phyloP scores from a whole-genome alignment of 2,329 filamentous ascomycete species.

The Aspergillus transmontanensis region DNA sequence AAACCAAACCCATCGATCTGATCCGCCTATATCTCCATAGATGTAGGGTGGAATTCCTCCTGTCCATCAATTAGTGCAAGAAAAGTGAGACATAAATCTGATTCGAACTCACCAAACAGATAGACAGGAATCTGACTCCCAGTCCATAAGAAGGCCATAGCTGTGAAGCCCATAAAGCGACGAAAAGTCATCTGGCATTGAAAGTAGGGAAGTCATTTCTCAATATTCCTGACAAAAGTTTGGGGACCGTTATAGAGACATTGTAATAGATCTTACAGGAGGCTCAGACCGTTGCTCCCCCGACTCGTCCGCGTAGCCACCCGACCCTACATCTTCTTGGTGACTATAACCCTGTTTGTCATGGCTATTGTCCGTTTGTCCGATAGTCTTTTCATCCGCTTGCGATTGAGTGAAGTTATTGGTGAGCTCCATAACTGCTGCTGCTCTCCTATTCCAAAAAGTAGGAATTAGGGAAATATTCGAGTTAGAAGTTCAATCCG shows the following conservation, averaged over 20 bases:
- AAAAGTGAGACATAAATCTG: neutral
- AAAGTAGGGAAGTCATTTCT: constrained; percentile 21
- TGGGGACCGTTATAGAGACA: neutral
- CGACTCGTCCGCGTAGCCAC: constrained; percentile 50
- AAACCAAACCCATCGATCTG: constrained; percentile 65
- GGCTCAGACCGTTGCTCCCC: constrained; percentile 44
- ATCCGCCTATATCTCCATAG: constrained; percentile 62
- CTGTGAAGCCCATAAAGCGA: constrained; percentile 57
- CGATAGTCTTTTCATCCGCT: constrained; percentile 31
- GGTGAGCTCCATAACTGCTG: constrained; percentile 19
- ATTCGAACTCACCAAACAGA: constrained; percentile 46
- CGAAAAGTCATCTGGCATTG: constrained; percentile 50
- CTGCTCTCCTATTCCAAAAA: neutral
- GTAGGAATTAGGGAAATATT: neutral
- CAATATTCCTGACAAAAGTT: neutral
- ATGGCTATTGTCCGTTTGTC: constrained; percentile 30
- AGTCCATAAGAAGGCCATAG: constrained; percentile 64
- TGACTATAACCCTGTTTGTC: constrained; percentile 41
- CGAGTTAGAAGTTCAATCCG: neutral
- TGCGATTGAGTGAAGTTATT: constrained; percentile 22
- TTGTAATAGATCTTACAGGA: constrained; percentile 36
- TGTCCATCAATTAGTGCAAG: constrained; percentile 18
- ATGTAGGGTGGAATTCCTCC: constrained; percentile 56
- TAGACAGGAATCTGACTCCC: constrained; percentile 63
- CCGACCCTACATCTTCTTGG: constrained; percentile 51